These are phyloP conservation scores for Nakaseomyces kungkrabaensis DNA, from an alignment of 1,139 yeast genomes.

Conservation along the genomic window DNA sequence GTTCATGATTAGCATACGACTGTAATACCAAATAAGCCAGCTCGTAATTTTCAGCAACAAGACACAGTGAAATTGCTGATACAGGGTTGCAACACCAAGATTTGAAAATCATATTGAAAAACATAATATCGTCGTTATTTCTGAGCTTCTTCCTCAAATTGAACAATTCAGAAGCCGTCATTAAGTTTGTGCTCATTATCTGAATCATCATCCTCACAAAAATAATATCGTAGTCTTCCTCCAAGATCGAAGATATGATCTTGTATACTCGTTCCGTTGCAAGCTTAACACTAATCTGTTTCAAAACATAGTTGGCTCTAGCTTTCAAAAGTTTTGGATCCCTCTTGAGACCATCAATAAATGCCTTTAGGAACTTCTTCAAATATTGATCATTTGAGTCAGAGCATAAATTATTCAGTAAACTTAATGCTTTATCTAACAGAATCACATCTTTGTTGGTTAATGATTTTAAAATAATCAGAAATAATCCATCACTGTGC, in stretches of 20 bases:
- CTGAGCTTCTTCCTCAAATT: conserved; percentile 61
- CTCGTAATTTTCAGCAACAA: conserved; percentile 83
- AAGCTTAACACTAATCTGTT: conserved; percentile 73
- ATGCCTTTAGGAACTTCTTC: conserved; percentile 61
- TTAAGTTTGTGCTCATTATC: conserved; percentile 72
- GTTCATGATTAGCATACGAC: conserved; percentile 61
- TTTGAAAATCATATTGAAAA: conserved; percentile 70
- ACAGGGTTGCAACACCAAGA: conserved; percentile 93
- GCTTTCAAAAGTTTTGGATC: conserved; percentile 54
- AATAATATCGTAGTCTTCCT: conserved; percentile 50
- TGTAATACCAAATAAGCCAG: conserved; percentile 75
- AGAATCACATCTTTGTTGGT: conserved; percentile 84
- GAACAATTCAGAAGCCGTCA: conserved; percentile 79
- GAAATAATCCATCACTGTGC: conserved; percentile 58
- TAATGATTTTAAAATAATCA: conserved; percentile 68
- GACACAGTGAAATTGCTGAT: conserved; percentile 76
- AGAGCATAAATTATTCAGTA: conserved; percentile 68
- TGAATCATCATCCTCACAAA: conserved; percentile 79
- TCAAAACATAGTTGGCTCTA: conserved; percentile 75
- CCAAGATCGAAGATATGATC: conserved; percentile 68
- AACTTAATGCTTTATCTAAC: conserved; percentile 49
- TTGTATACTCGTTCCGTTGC: conserved; percentile 78
- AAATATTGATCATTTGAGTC: conserved; percentile 75
- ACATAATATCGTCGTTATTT: conserved; percentile 51
- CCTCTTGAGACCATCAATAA: conserved; percentile 58